A percentile compares a stretch with the other conserved stretches of the same genome.
Conservation (phyloP, 2,329 filamentous ascomycete genomes). For the Berkeleyomyces basicola region DNA sequence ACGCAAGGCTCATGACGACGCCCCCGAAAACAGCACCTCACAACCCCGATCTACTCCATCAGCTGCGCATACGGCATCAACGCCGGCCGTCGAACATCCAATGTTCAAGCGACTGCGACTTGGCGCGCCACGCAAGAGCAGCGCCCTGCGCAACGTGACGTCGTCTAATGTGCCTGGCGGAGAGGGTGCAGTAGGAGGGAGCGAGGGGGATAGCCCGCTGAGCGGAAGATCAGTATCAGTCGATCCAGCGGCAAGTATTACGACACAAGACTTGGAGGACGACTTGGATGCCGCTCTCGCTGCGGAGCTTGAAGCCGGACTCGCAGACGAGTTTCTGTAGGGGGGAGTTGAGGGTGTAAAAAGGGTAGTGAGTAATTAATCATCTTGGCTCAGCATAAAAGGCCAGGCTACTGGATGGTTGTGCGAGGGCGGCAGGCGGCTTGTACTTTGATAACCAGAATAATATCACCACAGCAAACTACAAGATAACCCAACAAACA, state of each 20-base stretch:
- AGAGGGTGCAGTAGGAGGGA: constrained; percentile 22
- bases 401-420: too few species aligned
- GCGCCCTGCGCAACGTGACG: constrained; percentile 23
- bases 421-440: too few species aligned
- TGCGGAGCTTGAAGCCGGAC: constrained; percentile 35
- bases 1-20: constrained; percentile 15
- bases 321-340: constrained; percentile 2
- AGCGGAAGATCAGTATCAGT: constrained; percentile 27
- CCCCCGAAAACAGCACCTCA: constrained; percentile 14
- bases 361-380: background rate
- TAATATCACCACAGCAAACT: too few species aligned
- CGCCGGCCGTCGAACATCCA: constrained; percentile 6
- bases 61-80: constrained; percentile 23
- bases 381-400: too few species aligned
- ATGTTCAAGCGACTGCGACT: constrained; percentile 11
- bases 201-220: constrained; percentile 24
- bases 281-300: constrained; percentile 48
- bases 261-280: constrained; percentile 22
- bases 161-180: constrained; percentile 27
- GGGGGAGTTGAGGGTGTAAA: background rate
- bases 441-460: too few species aligned
- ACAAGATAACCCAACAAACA: too few species aligned
- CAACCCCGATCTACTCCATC: background rate
- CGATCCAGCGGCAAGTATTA: constrained; percentile 21
- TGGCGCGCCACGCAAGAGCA: constrained; percentile 20